Percentiles rank a stretch among this genome's conserved stretches.
Conservation (phyloP, 257 asterid genomes). For the Jasminum sambac region DNA sequence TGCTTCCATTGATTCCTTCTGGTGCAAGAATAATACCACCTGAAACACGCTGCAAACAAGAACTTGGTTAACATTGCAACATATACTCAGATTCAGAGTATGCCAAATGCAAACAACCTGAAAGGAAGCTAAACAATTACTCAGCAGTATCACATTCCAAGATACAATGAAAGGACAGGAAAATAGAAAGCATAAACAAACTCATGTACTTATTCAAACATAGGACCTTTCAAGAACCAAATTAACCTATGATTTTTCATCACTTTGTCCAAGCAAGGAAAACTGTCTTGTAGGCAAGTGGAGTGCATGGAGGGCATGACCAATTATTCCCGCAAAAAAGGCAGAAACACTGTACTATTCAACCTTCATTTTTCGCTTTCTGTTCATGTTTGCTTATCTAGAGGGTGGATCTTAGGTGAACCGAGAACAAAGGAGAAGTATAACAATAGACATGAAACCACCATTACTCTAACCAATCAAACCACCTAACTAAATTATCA, state of each 20-base stretch:
- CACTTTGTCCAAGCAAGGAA: background rate
- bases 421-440: background rate
- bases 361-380: background rate
- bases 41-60: slow-evolving; percentile 88
- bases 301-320: background rate
- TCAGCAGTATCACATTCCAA: background rate
- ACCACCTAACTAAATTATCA: background rate
- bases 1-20: slow-evolving; percentile 96
- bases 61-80: slow-evolving; percentile 51
- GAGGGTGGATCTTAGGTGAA: background rate
- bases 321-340: background rate
- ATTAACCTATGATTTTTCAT: background rate
- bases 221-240: background rate
- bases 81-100: background rate
- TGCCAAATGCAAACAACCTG: slow-evolving; percentile 7
- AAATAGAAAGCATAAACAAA: background rate
- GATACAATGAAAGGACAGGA: background rate
- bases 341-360: background rate
- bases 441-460: background rate
- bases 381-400: background rate
- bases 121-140: background rate
- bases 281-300: background rate
- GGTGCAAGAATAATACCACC: slow-evolving; percentile 99
- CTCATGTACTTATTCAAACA: background rate
- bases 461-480: background rate